Percentiles rank a stretch among this genome's conserved stretches.
phyloP scores from a whole-genome alignment of 331 rosid genomes.

The Ulmus americana region DNA sequence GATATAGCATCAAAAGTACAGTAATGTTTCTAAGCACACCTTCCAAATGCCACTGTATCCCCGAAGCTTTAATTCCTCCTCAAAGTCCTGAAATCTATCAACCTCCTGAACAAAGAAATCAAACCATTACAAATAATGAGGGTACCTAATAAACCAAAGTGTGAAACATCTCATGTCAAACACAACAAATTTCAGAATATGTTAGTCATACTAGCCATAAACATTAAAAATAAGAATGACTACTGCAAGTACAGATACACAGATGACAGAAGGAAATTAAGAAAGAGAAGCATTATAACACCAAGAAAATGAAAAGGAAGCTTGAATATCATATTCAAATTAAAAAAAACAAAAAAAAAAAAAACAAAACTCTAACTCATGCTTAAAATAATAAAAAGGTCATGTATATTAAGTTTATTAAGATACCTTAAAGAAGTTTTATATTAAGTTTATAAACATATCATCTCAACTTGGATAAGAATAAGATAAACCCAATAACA shows the following conservation, averaged over 20 bases:
- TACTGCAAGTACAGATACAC: neutral
- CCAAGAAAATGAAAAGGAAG: conserved; percentile 10
- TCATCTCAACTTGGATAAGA: too few relatives aligned
- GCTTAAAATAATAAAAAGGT: too few relatives aligned
- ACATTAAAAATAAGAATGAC: neutral
- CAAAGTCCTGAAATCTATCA: conserved; percentile 69
- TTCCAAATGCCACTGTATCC: conserved; percentile 85
- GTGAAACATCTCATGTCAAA: neutral
- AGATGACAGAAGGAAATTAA: neutral
- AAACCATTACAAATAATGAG: neutral
- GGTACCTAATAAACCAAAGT: neutral
- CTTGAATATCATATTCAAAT: neutral
- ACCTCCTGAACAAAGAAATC: conserved; percentile 61
- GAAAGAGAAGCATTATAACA: neutral
- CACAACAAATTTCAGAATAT: neutral
- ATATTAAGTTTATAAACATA: too few relatives aligned
- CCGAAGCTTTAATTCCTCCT: conserved; percentile 53
- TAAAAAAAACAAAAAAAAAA: too few relatives aligned
- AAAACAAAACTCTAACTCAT: too few relatives aligned
- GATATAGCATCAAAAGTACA: conserved; percentile 21
- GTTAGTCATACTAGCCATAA: neutral
- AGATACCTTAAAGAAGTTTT: too few relatives aligned
- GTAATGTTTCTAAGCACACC: conserved; percentile 42
- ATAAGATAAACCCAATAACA: too few relatives aligned
- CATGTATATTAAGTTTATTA: too few relatives aligned